These are phyloP conservation scores for Yamadazyma sp. DNA, from an alignment of 1,139 yeast genomes.

Conservation along the genomic window DNA sequence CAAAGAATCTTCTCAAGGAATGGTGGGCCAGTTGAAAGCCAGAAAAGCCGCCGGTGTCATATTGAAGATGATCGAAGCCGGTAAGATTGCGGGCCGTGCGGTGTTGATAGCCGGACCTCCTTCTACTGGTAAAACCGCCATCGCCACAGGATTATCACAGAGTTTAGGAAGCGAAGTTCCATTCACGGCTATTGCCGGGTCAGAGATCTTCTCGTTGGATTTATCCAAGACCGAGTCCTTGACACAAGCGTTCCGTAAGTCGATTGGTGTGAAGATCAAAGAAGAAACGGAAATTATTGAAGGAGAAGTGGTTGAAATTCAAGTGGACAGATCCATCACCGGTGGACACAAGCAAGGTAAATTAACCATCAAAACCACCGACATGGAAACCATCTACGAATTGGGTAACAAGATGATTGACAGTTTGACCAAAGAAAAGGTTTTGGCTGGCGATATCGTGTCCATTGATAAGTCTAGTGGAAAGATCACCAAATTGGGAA, in stretches of 20 bases:
- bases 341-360: constrained; percentile 99
- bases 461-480: constrained; percentile 96
- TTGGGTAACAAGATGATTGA: constrained; percentile 97
- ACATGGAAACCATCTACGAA: constrained; percentile 98
- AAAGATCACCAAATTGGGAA: constrained; percentile 88
- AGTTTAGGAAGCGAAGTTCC: constrained; percentile 90
- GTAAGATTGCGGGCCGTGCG: constrained; percentile 95
- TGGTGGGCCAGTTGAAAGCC: constrained; percentile 96
- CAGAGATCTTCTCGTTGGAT: constrained; percentile 89
- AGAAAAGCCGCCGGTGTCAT: constrained; percentile 95
- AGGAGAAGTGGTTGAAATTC: constrained; percentile 98
- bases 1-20: constrained; percentile 77
- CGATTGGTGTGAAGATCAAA: constrained; percentile 92
- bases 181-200: constrained; percentile 91
- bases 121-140: constrained; percentile 97
- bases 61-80: constrained; percentile 88
- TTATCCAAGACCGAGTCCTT: constrained; percentile 92
- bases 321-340: constrained; percentile 91
- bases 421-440: constrained; percentile 90
- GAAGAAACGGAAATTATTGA: constrained; percentile 97
- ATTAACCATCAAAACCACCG: constrained; percentile 94
- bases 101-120: constrained; percentile 97
- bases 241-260: constrained; percentile 92
- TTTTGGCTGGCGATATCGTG: constrained; percentile 95
- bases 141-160: constrained; percentile 96